A percentile compares a stretch with the other conserved stretches of the same genome.
Conservation (phyloP, 2,329 filamentous ascomycete species). For the Cytospora piceicola region DNA sequence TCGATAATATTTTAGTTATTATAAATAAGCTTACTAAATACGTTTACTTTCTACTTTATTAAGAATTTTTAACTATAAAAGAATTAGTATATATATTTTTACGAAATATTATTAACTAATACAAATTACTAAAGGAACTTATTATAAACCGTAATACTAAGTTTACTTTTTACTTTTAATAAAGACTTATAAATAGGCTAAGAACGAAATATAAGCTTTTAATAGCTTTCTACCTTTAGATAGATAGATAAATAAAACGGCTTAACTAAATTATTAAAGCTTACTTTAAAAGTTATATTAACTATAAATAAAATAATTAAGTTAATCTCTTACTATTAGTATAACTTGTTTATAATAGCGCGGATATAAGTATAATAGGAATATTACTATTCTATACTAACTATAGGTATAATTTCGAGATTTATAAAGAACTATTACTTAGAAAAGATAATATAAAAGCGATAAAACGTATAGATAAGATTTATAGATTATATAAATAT, state of each 20-base stretch:
- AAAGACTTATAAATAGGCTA: not conserved
- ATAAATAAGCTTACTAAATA: not conserved
- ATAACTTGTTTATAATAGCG: not conserved
- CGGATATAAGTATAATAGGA: not conserved
- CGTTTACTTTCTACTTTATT: not conserved
- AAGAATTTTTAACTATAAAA: not conserved
- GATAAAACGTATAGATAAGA: conserved; percentile 4
- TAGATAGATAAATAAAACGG: not conserved
- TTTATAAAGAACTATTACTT: not conserved
- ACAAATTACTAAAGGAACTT: not conserved
- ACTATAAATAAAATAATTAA: conserved; percentile 8
- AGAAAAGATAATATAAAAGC: not conserved
- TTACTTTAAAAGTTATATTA: conserved; percentile 5
- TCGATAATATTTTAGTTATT: not conserved
- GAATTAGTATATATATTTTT: not conserved
- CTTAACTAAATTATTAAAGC: not conserved
- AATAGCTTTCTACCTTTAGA: not conserved
- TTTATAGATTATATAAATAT: not conserved
- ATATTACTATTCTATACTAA: not conserved
- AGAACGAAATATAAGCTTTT: not conserved
- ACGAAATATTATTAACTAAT: not conserved
- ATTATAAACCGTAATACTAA: not conserved
- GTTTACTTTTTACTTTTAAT: not conserved
- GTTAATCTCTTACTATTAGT: not conserved
- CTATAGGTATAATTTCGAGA: not conserved